phyloP scores from a whole-genome alignment of 2,329 filamentous ascomycete species.

The Aspergillus alliaceus region DNA sequence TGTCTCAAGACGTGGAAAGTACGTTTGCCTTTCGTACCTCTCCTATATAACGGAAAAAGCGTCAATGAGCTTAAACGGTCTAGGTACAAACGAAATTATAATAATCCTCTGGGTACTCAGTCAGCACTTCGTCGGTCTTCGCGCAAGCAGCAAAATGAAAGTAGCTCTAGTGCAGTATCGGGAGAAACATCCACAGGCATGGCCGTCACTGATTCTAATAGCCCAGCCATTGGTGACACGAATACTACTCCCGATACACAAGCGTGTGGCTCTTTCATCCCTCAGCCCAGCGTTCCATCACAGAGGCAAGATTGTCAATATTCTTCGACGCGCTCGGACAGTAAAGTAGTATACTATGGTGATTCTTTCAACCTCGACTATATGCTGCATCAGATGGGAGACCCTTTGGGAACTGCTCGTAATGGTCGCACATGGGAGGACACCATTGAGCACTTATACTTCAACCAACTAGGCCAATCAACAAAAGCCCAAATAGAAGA shows the following conservation, averaged over 20 bases:
- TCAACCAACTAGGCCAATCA: background rate
- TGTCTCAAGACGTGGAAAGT: conserved; percentile 13
- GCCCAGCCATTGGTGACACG: background rate
- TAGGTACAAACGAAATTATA: background rate
- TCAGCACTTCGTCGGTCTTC: background rate
- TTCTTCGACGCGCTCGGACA: background rate
- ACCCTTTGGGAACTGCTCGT: background rate
- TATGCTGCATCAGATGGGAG: background rate
- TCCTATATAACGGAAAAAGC: background rate
- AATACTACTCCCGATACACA: background rate
- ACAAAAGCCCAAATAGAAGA: conserved; percentile 5
- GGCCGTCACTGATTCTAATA: background rate
- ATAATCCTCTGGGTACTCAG: background rate
- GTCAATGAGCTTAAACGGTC: background rate
- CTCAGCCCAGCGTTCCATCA: background rate
- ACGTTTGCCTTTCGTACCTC: background rate
- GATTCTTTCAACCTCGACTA: conserved; percentile 11
- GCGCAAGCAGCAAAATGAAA: background rate
- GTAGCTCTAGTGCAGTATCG: background rate
- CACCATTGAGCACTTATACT: background rate
- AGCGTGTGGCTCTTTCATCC: no score
- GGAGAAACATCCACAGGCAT: background rate
- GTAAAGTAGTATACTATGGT: conserved; percentile 7
- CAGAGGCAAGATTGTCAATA: background rate
- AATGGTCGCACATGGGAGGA: background rate